A percentile compares a stretch with the other conserved stretches of the same genome.
Evolutionary conservation across 176 grass and related monocot genomes (phyloP).

Genomic region (Oryza coarctata): DNA sequence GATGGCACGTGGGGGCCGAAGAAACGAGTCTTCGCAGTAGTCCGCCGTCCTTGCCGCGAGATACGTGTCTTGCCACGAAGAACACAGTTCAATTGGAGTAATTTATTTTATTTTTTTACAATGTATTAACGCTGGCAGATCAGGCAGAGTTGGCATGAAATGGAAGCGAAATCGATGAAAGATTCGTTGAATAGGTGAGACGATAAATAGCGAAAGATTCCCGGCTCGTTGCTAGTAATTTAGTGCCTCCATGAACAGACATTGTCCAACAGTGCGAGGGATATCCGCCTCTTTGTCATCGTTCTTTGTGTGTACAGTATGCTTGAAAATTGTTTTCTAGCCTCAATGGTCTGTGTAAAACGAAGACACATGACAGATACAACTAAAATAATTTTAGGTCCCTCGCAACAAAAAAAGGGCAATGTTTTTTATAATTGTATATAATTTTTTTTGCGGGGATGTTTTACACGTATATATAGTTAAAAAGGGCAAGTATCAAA

Average conservation of each 20-base stretch:
- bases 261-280: slow-evolving; percentile 20
- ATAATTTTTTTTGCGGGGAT: too few relatives aligned
- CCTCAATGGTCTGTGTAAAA: too few relatives aligned
- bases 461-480: too few relatives aligned
- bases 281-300: slow-evolving; percentile 40
- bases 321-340: too few relatives aligned
- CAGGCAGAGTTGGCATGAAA: slow-evolving; percentile 12
- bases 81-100: not conserved
- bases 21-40: not conserved
- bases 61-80: slow-evolving; percentile 63
- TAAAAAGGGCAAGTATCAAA: too few relatives aligned
- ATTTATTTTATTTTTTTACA: slow-evolving; percentile 13
- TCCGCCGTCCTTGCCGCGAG: slow-evolving; percentile 38
- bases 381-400: too few relatives aligned
- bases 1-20: slow-evolving; percentile 11
- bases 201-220: slow-evolving; percentile 31
- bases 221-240: not conserved
- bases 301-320: not conserved
- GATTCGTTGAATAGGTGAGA: slow-evolving; percentile 19
- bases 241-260: slow-evolving; percentile 18
- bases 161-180: slow-evolving; percentile 27
- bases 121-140: not conserved
- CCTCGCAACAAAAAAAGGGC: too few relatives aligned
- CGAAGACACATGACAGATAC: too few relatives aligned
- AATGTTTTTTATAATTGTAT: too few relatives aligned